These are phyloP conservation scores for Paramecium sonneborni DNA, from an alignment of 73 alveolate genomes.

Conservation along the genomic window DNA sequence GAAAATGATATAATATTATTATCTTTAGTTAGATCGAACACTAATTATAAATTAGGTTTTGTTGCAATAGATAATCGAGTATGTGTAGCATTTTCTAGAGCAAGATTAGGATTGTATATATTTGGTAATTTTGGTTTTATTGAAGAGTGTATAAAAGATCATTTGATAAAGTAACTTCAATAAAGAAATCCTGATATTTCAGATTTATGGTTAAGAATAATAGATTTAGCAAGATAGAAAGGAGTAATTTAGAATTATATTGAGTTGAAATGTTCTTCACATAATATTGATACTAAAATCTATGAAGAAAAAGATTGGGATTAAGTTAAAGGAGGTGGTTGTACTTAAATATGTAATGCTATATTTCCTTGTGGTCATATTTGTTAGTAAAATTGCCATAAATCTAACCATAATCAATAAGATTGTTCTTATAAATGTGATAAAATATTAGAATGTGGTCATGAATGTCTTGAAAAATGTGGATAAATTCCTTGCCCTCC, in stretches of 20 bases:
- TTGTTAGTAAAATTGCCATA: slow-evolving; percentile 53
- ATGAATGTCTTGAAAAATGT: not conserved
- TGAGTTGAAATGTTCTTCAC: not conserved
- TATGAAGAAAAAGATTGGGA: not conserved
- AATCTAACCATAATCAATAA: not conserved
- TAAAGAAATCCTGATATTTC: slow-evolving; percentile 20
- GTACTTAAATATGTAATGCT: not conserved
- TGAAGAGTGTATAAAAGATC: not conserved
- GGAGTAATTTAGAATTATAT: slow-evolving; percentile 13
- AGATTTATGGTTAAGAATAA: slow-evolving; percentile 61
- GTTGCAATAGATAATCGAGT: slow-evolving; percentile 82
- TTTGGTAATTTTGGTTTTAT: slow-evolving; percentile 88
- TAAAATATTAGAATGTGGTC: not conserved
- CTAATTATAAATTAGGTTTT: slow-evolving; percentile 77
- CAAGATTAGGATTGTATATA: slow-evolving; percentile 83
- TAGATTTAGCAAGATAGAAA: slow-evolving; percentile 55
- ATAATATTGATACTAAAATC: not conserved
- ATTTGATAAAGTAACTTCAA: not conserved
- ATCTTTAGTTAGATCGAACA: slow-evolving; percentile 83
- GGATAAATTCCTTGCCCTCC: not conserved
- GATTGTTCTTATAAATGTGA: not conserved
- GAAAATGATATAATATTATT: slow-evolving; percentile 88
- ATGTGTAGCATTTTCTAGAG: slow-evolving; percentile 92
- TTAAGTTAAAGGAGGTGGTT: not conserved
- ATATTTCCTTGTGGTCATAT: slow-evolving; percentile 74